phyloP scores from a whole-genome alignment of 2,329 filamentous ascomycete species.

The Apiospora arundinis region DNA sequence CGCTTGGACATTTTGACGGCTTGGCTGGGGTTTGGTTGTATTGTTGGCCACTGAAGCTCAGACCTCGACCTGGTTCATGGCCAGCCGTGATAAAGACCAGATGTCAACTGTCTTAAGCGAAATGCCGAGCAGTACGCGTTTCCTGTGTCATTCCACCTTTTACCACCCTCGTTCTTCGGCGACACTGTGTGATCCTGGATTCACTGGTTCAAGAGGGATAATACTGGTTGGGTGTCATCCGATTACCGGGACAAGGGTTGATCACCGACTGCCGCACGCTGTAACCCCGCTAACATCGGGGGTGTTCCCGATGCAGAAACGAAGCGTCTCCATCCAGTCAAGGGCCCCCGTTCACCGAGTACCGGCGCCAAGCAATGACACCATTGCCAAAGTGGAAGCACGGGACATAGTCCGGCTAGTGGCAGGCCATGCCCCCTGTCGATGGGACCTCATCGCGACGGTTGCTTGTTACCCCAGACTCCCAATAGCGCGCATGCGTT shows the following conservation, averaged over 20 bases:
- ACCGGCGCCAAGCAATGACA: not conserved
- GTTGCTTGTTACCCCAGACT: not conserved
- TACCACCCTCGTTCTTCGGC: not conserved
- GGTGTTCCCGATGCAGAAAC: not conserved
- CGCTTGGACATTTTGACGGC: constrained; percentile 35
- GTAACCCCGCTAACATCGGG: not conserved
- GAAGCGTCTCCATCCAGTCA: not conserved
- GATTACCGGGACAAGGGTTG: not conserved
- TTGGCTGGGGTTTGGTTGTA: not conserved
- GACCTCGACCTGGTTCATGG: not conserved
- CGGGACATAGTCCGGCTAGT: not conserved
- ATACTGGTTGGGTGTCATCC: not conserved
- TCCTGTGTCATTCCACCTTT: not conserved
- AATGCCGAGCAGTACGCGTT: not conserved
- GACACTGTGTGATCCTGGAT: not conserved
- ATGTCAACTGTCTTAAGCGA: not conserved
- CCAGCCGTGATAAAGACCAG: not conserved
- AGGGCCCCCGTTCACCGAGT: not conserved
- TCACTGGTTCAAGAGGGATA: not conserved
- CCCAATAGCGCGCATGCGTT: not conserved
- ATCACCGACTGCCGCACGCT: not conserved
- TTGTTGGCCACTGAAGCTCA: not conserved
- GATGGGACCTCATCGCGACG: not conserved
- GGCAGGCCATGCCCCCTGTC: not conserved
- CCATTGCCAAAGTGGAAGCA: not conserved